Percentiles rank a stretch among this genome's conserved stretches.
Conservation (phyloP, 2,329 filamentous ascomycete genomes). For the Fusarium beomiforme region DNA sequence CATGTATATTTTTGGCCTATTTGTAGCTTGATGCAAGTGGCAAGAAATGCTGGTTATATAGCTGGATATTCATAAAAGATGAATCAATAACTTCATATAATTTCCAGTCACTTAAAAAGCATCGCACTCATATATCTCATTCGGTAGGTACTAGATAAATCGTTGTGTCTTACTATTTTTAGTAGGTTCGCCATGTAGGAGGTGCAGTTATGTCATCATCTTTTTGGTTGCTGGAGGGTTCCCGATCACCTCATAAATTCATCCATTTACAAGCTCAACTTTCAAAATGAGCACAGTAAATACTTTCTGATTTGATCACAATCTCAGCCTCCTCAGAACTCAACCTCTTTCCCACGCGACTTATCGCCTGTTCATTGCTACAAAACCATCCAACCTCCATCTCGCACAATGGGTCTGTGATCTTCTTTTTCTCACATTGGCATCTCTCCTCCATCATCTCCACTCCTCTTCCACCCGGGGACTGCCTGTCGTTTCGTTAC, state of each 20-base stretch:
- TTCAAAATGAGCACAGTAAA: not conserved
- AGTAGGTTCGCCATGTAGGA: constrained; percentile 1
- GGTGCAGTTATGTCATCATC: constrained; percentile 31
- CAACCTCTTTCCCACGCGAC: not conserved
- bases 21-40: no score
- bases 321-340: not conserved
- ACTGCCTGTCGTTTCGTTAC: not conserved
- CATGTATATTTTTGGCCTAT: not conserved
- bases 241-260: constrained; percentile 20
- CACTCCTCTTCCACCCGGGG: constrained; percentile 35
- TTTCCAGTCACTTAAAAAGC: no score
- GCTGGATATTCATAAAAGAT: no score
- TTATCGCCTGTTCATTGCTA: not conserved
- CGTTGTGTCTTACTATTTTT: not conserved
- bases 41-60: no score
- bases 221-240: not conserved
- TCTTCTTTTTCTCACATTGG: not conserved
- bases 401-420: not conserved
- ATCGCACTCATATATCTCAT: not conserved
- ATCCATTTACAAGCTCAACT: constrained; percentile 17
- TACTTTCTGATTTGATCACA: not conserved
- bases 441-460: constrained; percentile 26
- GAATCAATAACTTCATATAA: no score
- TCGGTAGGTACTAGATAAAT: not conserved
- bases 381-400: not conserved